A percentile compares a stretch with the other conserved stretches of the same genome.
Evolutionary conservation across 2,329 filamentous ascomycete genomes (phyloP).

Genomic region (Pyricularia pennisetigena): DNA sequence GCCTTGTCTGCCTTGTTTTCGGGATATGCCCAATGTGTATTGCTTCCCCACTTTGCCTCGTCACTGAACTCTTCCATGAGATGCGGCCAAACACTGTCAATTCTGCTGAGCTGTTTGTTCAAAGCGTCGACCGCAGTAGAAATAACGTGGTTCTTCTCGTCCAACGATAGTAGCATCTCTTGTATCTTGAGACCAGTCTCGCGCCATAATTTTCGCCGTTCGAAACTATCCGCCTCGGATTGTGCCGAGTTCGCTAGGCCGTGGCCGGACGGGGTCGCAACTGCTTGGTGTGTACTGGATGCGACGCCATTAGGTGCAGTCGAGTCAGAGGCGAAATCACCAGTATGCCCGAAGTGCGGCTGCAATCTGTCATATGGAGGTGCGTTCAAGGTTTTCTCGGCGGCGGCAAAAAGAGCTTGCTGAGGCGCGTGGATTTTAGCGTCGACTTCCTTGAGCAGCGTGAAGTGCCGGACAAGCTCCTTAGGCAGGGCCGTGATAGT

Average conservation of each 20-base stretch:
- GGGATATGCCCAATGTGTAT: slow-evolving; percentile 90
- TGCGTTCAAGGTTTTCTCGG: slow-evolving; percentile 8
- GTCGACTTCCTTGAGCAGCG: slow-evolving; percentile 92
- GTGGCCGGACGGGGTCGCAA: not conserved
- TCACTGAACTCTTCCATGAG: slow-evolving; percentile 87
- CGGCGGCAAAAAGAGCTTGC: slow-evolving; percentile 57
- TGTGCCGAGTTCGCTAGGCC: slow-evolving; percentile 25
- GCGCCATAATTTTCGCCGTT: slow-evolving; percentile 64
- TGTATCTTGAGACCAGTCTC: slow-evolving; percentile 69
- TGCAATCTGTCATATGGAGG: not conserved
- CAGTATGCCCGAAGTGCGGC: not conserved
- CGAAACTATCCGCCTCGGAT: slow-evolving; percentile 48
- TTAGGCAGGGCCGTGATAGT: slow-evolving; percentile 85
- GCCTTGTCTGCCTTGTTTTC: slow-evolving; percentile 54
- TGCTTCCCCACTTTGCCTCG: slow-evolving; percentile 85
- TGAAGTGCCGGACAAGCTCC: slow-evolving; percentile 93
- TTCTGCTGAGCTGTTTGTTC: slow-evolving; percentile 70
- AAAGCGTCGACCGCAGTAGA: slow-evolving; percentile 86
- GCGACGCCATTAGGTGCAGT: slow-evolving; percentile 13
- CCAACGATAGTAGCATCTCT: slow-evolving; percentile 80
- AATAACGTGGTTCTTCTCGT: slow-evolving; percentile 97
- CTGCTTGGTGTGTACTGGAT: slow-evolving; percentile 34
- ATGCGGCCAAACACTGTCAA: slow-evolving; percentile 80
- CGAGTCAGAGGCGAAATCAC: slow-evolving; percentile 28
- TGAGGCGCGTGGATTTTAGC: slow-evolving; percentile 90